Percentiles rank a stretch among this genome's conserved stretches.
Evolutionary conservation across 1,284 basidiomycete species (phyloP).

Genomic region (Fomitopsis pinicola): DNA sequence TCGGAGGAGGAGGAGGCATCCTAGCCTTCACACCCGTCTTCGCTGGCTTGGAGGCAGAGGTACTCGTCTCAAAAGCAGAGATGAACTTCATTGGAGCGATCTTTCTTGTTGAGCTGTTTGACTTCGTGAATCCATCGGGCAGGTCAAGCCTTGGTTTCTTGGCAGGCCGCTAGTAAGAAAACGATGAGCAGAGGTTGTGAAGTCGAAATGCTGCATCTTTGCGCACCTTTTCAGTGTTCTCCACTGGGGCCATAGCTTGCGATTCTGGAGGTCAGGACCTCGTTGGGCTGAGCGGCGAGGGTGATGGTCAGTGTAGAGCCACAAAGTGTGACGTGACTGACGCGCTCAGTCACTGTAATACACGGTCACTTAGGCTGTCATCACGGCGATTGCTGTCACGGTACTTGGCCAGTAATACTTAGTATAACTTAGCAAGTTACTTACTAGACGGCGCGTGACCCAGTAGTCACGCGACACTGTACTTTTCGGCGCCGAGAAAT

Average conservation of each 20-base stretch:
- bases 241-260: no score
- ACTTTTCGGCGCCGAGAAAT: no score
- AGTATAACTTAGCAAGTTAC: no score
- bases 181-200: not conserved
- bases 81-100: conserved; percentile 1
- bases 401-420: no score
- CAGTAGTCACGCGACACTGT: no score
- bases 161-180: conserved; percentile 2
- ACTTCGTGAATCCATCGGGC: conserved; percentile 5
- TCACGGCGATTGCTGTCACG: no score
- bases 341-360: not conserved
- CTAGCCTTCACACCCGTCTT: not conserved
- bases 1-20: not conserved
- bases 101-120: not conserved
- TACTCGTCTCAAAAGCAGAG: conserved; percentile 2
- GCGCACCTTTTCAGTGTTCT: not conserved
- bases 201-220: not conserved
- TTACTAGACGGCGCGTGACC: no score
- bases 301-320: no score
- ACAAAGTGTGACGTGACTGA: not conserved
- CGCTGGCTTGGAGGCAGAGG: not conserved
- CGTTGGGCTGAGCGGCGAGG: no score
- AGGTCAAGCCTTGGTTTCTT: conserved; percentile 1
- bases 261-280: no score
- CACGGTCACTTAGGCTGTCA: no score